Evolutionary conservation across 2,329 filamentous ascomycete genomes (phyloP).

Genomic region (Knufia petricola): DNA sequence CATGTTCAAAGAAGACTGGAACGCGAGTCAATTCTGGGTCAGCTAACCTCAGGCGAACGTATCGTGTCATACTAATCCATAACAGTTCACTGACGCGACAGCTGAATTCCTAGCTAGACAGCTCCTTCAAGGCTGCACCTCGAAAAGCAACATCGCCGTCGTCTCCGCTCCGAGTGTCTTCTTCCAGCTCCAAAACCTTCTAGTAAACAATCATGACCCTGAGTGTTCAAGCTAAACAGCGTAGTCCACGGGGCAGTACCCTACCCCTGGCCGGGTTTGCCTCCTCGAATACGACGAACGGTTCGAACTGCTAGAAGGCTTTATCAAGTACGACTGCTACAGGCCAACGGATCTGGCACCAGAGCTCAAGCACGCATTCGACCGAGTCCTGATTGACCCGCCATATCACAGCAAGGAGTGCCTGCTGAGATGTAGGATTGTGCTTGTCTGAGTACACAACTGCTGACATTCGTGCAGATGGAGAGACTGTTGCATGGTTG

Average conservation of each 20-base stretch:
- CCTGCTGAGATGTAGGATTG: conserved; percentile 58
- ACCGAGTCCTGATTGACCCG: conserved; percentile 65
- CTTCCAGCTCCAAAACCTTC: conserved; percentile 61
- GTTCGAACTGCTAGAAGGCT: conserved; percentile 65
- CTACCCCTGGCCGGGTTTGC: conserved; percentile 45
- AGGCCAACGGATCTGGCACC: conserved; percentile 41
- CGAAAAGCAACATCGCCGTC: conserved; percentile 53
- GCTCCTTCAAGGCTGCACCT: conserved; percentile 52
- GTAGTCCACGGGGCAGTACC: conserved; percentile 2
- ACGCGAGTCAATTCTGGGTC: conserved; percentile 76
- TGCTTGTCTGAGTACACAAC: conserved; percentile 3
- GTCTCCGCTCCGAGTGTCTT: conserved; percentile 70
- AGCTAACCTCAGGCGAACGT: conserved; percentile 23
- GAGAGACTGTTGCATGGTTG: neutral
- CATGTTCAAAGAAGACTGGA: conserved; percentile 70
- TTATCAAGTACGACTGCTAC: conserved; percentile 64
- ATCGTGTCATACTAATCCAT: neutral
- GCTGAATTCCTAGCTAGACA: conserved; percentile 54
- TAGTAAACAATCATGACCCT: conserved; percentile 36
- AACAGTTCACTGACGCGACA: conserved; percentile 62
- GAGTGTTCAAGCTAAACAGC: conserved; percentile 2
- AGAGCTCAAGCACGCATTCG: conserved; percentile 53
- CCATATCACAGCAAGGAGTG: conserved; percentile 73
- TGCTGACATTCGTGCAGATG: neutral
- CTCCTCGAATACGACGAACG: conserved; percentile 66